Evolutionary conservation across 257 asterid genomes (phyloP).

Genomic region (Solanum neorickii): DNA sequence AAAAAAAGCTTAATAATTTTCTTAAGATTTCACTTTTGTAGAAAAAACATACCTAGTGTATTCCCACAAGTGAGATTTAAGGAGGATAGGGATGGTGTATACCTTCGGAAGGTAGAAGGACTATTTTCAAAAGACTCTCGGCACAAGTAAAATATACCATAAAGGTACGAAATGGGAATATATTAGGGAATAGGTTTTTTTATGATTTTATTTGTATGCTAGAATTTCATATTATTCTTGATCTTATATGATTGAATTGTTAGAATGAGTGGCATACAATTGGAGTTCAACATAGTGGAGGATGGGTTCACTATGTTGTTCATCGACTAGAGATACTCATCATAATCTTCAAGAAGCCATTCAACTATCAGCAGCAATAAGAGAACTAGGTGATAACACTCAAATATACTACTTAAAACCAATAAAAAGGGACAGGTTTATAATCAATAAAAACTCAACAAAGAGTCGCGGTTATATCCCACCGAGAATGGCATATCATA

Average conservation of each 20-base stretch:
- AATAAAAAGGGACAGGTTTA: too few relatives aligned
- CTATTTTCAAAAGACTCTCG: not conserved
- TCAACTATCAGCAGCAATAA: slow-evolving; percentile 84
- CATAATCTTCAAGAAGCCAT: slow-evolving; percentile 90
- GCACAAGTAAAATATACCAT: not conserved
- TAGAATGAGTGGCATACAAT: slow-evolving; percentile 87
- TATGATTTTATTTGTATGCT: not conserved
- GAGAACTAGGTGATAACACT: slow-evolving; percentile 19
- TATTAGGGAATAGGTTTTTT: not conserved
- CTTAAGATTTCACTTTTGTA: not conserved
- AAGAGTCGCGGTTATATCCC: too few relatives aligned
- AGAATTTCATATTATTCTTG: not conserved
- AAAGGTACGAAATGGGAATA: not conserved
- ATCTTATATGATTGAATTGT: not conserved
- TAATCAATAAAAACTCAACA: too few relatives aligned
- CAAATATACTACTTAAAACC: too few relatives aligned
- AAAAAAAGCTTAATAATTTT: not conserved
- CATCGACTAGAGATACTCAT: slow-evolving; percentile 96
- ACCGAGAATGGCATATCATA: too few relatives aligned
- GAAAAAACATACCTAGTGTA: not conserved
- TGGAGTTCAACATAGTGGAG: slow-evolving; percentile 93
- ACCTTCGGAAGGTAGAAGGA: not conserved
- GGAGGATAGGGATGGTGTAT: not conserved
- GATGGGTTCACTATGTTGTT: slow-evolving; percentile 92
- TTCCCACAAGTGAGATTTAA: not conserved